Evolutionary conservation across 139 green algal species (phyloP), one percentile per base, ranked within the genome.

Genomic region (Chlamydomonas applanata): DNA sequence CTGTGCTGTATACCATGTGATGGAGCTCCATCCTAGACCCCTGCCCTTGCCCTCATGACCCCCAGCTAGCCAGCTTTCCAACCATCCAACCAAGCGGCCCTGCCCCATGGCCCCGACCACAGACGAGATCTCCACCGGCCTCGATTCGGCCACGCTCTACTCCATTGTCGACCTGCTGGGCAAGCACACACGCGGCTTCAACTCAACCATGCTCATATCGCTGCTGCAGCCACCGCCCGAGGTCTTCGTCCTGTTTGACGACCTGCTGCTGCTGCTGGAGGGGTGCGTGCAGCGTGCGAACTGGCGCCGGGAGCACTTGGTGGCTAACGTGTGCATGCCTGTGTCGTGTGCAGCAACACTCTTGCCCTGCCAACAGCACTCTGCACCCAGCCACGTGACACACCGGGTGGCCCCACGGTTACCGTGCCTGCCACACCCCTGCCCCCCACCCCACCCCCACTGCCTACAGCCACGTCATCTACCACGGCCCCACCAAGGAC

Each of bases 171-270:
- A 74, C 4, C 72, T 54, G 34, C 72, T 94, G 40, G 54, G 71
- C 29, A 75, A 76, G 29, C 16, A 66, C 72, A 52, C 24, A 29
- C 69, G 66, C 52, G 69, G 62, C 17, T 46, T 74, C 27, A 65
- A 79, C 64, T 40, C 71, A 24, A 96, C 89, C 30, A 79, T 78
- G 5, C 32, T 94, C 54, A 82, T 93, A 27, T 87, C 73, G 4
- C 89, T 98, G 68, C 88, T 97, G 74, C 93, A 98, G 87, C 93
- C 94, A 1, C 78, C 87, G 0, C 93, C 92, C 20, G 93, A 97
- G 76, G 73, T 80, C n/a, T 91, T 80, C 69, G 61, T 79, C 24
- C 81, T 91, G 24, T 91, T 91, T 70, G 84, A 93, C 61, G 86
- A 93, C 35, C 69, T 93, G 54, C 64, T 91, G 36, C 76, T 93